phyloP scores from a whole-genome alignment of 495 filamentous ascomycete species.

The Aspergillus steynii region DNA sequence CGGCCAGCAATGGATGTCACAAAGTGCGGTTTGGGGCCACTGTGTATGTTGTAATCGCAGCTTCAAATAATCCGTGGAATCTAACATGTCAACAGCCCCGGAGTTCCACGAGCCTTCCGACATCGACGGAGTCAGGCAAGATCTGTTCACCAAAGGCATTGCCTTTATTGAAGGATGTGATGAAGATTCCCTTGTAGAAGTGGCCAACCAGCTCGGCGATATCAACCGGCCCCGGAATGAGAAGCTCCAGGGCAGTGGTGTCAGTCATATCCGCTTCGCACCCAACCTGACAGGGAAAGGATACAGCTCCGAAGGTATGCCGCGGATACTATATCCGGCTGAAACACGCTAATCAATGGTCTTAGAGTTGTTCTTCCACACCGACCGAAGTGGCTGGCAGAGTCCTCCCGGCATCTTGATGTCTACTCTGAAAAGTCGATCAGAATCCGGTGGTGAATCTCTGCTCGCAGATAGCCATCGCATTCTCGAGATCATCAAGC shows the following conservation, averaged over 20 bases:
- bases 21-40: background rate
- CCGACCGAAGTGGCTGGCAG: background rate
- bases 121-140: background rate
- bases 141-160: slow-evolving; percentile 6
- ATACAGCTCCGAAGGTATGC: background rate
- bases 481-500: background rate
- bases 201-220: slow-evolving; percentile 2
- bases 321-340: background rate
- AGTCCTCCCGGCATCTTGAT: background rate
- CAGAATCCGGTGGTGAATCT: background rate
- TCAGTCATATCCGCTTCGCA: background rate
- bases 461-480: background rate
- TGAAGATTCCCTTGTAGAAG: slow-evolving; percentile 5
- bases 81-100: background rate
- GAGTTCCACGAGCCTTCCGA: background rate
- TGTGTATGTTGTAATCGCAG: background rate
- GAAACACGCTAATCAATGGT: background rate
- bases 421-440: background rate
- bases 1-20: background rate
- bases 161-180: slow-evolving; percentile 13
- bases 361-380: background rate
- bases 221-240: background rate
- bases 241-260: background rate
- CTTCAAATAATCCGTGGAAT: background rate
- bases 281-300: background rate